Conservation (phyloP, 257 asterid genomes). For the Nicotiana attenuata region DNA sequence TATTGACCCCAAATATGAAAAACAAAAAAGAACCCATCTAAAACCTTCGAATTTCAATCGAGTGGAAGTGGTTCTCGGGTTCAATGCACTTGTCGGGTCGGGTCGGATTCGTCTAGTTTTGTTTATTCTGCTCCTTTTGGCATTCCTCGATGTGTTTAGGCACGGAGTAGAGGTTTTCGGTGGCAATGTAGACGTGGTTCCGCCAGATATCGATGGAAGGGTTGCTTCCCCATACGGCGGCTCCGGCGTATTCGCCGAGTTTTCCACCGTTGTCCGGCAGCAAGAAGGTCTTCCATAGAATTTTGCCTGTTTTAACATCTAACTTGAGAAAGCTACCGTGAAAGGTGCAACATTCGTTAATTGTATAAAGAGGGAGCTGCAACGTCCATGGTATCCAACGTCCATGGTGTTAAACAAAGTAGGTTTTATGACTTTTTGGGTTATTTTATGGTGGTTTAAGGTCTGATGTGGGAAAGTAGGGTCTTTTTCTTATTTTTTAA, state of each 20-base stretch:
- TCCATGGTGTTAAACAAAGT: too few species aligned
- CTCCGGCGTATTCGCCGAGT: constrained; percentile 38
- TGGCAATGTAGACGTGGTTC: constrained; percentile 41
- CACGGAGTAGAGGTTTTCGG: constrained; percentile 47
- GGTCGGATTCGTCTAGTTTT: constrained; percentile 25
- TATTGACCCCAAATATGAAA: too few species aligned
- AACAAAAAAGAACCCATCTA: too few species aligned
- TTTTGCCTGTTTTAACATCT: constrained; percentile 30
- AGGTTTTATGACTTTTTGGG: too few species aligned
- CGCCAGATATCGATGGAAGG: constrained; percentile 36
- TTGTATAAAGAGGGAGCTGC: background rate
- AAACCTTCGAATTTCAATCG: too few species aligned
- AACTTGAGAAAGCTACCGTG: constrained; percentile 48
- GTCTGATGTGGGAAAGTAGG: too few species aligned
- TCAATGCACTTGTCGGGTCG: constrained; percentile 32
- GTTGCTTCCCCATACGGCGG: constrained; percentile 56
- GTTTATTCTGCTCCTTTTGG: constrained; percentile 26
- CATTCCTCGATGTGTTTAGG: constrained; percentile 34
- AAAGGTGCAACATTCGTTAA: constrained; percentile 40
- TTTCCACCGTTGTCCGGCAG: constrained; percentile 33
- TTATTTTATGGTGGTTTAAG: too few species aligned
- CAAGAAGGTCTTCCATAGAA: constrained; percentile 39
- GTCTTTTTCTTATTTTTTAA: too few species aligned
- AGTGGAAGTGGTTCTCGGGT: constrained; percentile 30
- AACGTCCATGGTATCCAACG: too few species aligned